phyloP scores from a whole-genome alignment of 2,329 filamentous ascomycete genomes.

The Penicillium sp. region DNA sequence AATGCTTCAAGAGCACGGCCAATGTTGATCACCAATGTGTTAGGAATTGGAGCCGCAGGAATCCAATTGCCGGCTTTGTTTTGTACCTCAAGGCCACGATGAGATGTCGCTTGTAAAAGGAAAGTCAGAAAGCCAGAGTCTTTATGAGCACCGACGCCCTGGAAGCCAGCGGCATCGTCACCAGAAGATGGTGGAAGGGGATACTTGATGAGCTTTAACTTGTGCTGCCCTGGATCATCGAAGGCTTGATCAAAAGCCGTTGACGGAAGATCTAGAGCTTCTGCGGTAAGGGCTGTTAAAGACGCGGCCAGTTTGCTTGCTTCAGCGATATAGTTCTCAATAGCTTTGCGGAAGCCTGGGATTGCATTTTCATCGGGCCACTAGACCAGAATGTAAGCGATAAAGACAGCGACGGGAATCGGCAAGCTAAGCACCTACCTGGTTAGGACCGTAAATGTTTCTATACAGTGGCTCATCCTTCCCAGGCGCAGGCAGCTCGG shows the following conservation, averaged over 20 bases:
- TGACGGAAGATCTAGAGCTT: constrained; percentile 31
- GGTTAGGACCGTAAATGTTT: constrained; percentile 37
- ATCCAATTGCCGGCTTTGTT: constrained; percentile 49
- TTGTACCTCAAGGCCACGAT: constrained; percentile 49
- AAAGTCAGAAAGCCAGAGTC: constrained; percentile 52
- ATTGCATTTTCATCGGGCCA: constrained; percentile 35
- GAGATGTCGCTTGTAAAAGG: constrained; percentile 45
- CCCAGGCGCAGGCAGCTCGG: constrained; percentile 34
- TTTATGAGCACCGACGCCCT: constrained; percentile 48
- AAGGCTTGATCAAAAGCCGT: constrained; percentile 33
- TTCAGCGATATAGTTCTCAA: constrained; percentile 32
- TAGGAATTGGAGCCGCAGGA: constrained; percentile 43
- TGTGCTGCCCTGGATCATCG: constrained; percentile 35
- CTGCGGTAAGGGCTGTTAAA: constrained; percentile 33
- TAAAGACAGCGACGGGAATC: neutral
- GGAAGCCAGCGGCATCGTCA: constrained; percentile 28
- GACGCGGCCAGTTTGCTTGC: constrained; percentile 24
- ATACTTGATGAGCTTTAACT: constrained; percentile 45
- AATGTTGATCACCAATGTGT: constrained; percentile 51
- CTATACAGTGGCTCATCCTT: constrained; percentile 35
- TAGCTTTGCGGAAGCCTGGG: constrained; percentile 30
- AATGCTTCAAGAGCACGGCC: constrained; percentile 39
- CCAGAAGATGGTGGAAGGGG: constrained; percentile 32
- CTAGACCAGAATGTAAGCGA: constrained; percentile 12
- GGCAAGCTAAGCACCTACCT: constrained; percentile 18